phyloP scores from a whole-genome alignment of 768 basidiomycete genomes.

The Auriscalpium orientale region DNA sequence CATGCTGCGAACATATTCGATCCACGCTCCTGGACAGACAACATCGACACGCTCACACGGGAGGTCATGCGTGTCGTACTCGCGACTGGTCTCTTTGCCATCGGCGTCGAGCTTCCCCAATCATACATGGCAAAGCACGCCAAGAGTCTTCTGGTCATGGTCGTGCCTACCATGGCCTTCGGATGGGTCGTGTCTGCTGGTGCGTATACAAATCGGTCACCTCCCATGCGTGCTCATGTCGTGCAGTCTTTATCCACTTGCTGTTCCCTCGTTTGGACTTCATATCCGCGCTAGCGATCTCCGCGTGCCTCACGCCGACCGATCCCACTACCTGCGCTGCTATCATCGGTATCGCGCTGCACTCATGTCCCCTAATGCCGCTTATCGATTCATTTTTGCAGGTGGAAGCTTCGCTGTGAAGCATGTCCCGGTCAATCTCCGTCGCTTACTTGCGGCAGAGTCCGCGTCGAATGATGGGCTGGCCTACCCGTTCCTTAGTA shows the following conservation, averaged over 20 bases:
- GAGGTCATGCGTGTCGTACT: constrained; percentile 87
- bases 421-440: constrained; percentile 67
- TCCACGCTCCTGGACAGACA: constrained; percentile 63
- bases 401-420: constrained; percentile 64
- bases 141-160: constrained; percentile 58
- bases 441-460: constrained; percentile 80
- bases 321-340: constrained; percentile 90
- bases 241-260: constrained; percentile 51
- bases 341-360: constrained; percentile 49
- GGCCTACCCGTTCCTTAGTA: constrained; percentile 84
- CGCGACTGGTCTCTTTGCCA: constrained; percentile 87
- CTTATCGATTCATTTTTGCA: constrained; percentile 18
- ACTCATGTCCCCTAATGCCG: neutral
- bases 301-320: constrained; percentile 88
- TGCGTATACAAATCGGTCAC: constrained; percentile 17
- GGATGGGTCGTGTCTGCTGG: constrained; percentile 77
- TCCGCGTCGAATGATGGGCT: constrained; percentile 95
- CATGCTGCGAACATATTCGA: constrained; percentile 64
- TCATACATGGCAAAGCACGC: constrained; percentile 79
- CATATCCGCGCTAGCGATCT: constrained; percentile 75
- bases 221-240: neutral
- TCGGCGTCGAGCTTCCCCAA: constrained; percentile 87
- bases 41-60: constrained; percentile 59
- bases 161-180: constrained; percentile 79
- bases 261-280: constrained; percentile 69